These are phyloP conservation scores for Epicoccum nigrum DNA, from an alignment of 2,329 filamentous ascomycete species.

Conservation along the genomic window DNA sequence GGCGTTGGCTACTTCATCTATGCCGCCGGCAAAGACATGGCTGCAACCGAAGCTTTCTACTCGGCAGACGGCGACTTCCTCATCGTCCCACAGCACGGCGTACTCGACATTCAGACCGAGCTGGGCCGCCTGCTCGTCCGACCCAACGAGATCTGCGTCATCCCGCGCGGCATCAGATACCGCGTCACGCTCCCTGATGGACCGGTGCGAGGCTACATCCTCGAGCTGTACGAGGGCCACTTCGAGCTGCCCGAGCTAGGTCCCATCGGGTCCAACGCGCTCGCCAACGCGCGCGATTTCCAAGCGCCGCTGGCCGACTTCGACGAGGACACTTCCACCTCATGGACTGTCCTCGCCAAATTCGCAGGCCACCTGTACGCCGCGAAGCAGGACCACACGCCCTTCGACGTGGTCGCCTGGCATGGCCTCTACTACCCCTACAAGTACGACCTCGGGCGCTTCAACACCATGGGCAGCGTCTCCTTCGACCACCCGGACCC, in stretches of 20 bases:
- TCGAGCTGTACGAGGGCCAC: conserved; percentile 69
- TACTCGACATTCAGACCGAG: conserved; percentile 71
- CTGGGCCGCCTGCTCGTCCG: conserved; percentile 68
- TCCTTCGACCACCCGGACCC: conserved; percentile 71
- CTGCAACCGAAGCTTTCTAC: conserved; percentile 76
- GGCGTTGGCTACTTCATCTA: conserved; percentile 84
- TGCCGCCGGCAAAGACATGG: conserved; percentile 79
- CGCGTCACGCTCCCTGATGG: conserved; percentile 65
- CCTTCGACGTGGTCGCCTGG: conserved; percentile 75
- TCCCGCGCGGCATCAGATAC: conserved; percentile 70
- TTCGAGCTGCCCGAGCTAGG: conserved; percentile 72
- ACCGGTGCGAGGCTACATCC: conserved; percentile 68
- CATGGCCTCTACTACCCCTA: conserved; percentile 71
- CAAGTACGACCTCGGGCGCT: conserved; percentile 65
- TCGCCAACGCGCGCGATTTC: conserved; percentile 71
- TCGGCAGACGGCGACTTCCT: conserved; percentile 75
- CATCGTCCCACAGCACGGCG: conserved; percentile 69
- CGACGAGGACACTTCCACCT: conserved; percentile 60
- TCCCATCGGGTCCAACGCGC: conserved; percentile 68
- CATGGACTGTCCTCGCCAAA: conserved; percentile 66
- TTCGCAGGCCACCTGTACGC: conserved; percentile 66
- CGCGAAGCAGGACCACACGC: conserved; percentile 67
- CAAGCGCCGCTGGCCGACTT: conserved; percentile 65
- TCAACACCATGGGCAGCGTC: conserved; percentile 62
- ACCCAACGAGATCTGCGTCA: conserved; percentile 70